Base-by-base conservation (phyloP, 306 rosid species). In the Oemleria cerasiformis region DNA sequence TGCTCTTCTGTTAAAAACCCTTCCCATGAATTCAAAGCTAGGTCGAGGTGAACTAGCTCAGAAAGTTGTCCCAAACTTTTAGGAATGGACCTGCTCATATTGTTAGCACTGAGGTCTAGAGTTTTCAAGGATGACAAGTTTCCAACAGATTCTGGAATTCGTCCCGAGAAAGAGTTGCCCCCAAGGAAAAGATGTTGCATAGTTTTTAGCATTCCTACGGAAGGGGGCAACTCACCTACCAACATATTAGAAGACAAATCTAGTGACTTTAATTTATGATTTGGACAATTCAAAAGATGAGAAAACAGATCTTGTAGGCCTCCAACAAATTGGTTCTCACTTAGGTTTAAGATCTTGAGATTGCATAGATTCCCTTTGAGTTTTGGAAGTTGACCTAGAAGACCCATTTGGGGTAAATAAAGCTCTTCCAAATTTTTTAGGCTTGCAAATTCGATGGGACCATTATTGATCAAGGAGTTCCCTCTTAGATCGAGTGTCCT, bases 51-150 rank as follows among this genome's bases (percentile, higher is more conserved):
- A 2, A 38, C 76, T 0, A 79, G 68, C 3, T 38, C 0, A 1
- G 68, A 55, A 48, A 74, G 79, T 43, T 74, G 61, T 3, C 83
- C 83, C 14, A 79, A 10, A 62, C 63, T 69, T 56, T 55, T 0
- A 7, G 83, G 63, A 73, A 79, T 68, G 23, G 63, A 61, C 2
- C 83, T 63, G 1, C 69, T 79, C 49, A 78, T 73, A 11, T 8
- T 2, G 50, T 62, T 79, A 7, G 0, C 0, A 20, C 67, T n/a
- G 3, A 53, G 51, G 40, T 23, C 60, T 5, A 30, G 36, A 1
- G 36, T 30, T 30, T 30, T 30, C 36, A 30, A 30, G 36, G 3
- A 30, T 30, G 36, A 30, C 36, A 30, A 2, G 36, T 30, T 30
- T 1, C 36, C 36, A 30, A 30, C 3, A 30, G 36, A 30, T 0